Evolutionary conservation across 805 yeast genomes (phyloP).

Genomic region (Saturnispora besseyi): DNA sequence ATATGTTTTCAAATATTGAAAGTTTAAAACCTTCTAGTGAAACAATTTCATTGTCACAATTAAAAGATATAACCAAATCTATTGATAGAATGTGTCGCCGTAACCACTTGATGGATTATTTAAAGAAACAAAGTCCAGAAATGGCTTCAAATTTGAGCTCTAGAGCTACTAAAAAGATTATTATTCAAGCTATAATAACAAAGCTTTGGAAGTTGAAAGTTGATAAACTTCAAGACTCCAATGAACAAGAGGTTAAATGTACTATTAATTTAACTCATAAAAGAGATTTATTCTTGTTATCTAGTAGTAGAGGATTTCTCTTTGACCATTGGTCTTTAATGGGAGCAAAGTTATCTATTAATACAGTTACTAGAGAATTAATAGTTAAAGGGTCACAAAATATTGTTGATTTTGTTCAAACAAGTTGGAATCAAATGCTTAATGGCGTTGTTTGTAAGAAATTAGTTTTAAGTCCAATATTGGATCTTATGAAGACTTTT

Average conservation of each 20-base stretch:
- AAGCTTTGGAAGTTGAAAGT: conserved; percentile 22
- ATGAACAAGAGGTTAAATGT: conserved; percentile 10
- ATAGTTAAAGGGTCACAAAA: conserved; percentile 23
- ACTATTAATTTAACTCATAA: conserved; percentile 22
- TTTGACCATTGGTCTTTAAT: conserved; percentile 28
- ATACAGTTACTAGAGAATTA: conserved; percentile 20
- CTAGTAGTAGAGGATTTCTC: conserved; percentile 26
- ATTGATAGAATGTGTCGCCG: conserved; percentile 12
- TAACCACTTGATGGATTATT: conserved; percentile 14
- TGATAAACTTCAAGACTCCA: conserved; percentile 7
- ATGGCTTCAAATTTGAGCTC: conserved; percentile 1
- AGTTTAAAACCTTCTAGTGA: conserved; percentile 20
- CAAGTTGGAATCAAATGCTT: conserved; percentile 27
- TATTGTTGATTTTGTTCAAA: conserved; percentile 26
- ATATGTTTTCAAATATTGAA: conserved; percentile 22
- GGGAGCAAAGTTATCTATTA: conserved; percentile 28
- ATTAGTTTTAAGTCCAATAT: conserved; percentile 13
- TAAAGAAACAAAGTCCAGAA: conserved; percentile 3
- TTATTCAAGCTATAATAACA: conserved; percentile 18
- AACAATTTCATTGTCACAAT: conserved; percentile 17
- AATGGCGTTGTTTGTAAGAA: conserved; percentile 19
- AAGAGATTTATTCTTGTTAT: conserved; percentile 26
- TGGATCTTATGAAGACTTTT: conserved; percentile 17
- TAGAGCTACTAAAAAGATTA: conserved; percentile 13
- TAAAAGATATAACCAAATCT: conserved; percentile 10